Base-by-base conservation (phyloP, 495 filamentous ascomycete species). In the Staphylotrichum longicolle region DNA sequence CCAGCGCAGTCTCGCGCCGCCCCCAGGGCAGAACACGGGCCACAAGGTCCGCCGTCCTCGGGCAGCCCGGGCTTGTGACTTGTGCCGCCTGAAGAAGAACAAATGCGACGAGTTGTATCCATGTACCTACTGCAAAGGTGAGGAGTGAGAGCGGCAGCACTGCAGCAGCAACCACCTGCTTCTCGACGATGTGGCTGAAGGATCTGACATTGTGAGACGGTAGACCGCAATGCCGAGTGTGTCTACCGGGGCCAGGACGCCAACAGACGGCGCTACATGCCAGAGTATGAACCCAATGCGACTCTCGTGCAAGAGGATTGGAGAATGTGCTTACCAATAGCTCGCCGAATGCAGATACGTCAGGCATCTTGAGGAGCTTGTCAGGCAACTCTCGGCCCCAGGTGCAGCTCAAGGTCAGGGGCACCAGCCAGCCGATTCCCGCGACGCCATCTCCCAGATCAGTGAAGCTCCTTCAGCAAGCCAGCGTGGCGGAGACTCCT, bases 101-200 rank as follows among this genome's bases (percentile, higher is more conserved):
- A 45, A 45, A 11, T 45, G 42, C 42, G 42, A 45, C 42, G 42
- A 45, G 42, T n/a, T 45, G 42, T 45, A 45, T 45, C 42, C 42
- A 11, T 45, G 42, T 4, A 45, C 42, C 8, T 45, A 45, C 42
- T 45, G 42, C 42, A 45, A n/a, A 45, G 14, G 42, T 45, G 14
- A 45, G 42, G 9, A 11, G 42, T 12, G 9, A 40, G 10, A 7
- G 39, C 10, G 10, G 9, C 42, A n/a, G 42, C 8, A 45, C 20
- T 27, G 20, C 20, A 27, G 20, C 20, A 27, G 20, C 20, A 27
- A 27, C 20, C 20, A 27, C 20, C 20, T 27, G 20, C 20, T 27
- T 27, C 20, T 27, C 20, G 20, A 27, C 20, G 20, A 27, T 27
- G 20, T 27, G 20, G 20, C 20, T 27, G 20, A 27, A 27, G 20